Evolutionary conservation across 2,329 filamentous ascomycete species (phyloP).

Genomic region (Beauveria medogensis): DNA sequence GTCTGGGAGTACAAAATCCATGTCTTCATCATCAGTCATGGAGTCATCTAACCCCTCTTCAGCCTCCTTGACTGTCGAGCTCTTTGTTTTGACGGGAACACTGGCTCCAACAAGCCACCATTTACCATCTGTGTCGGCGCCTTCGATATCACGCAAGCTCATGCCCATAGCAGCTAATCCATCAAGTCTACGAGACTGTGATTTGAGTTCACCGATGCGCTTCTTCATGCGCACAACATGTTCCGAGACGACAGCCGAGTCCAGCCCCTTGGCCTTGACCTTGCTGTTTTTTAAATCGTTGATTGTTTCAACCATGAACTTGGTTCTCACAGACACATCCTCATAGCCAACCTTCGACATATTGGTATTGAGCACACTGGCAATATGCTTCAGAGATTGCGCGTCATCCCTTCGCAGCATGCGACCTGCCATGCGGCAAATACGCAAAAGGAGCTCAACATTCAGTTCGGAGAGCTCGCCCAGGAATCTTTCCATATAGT

Average conservation of each 20-base stretch:
- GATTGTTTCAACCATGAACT: conserved; percentile 96
- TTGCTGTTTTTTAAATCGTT: conserved; percentile 92
- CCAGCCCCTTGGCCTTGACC: conserved; percentile 64
- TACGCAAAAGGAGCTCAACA: conserved; percentile 77
- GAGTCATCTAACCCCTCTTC: conserved; percentile 16
- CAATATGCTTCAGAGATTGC: conserved; percentile 79
- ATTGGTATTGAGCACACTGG: conserved; percentile 66
- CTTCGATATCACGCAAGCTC: conserved; percentile 70
- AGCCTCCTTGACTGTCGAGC: conserved; percentile 13
- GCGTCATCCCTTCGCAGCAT: conserved; percentile 85
- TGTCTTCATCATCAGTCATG: conserved; percentile 37
- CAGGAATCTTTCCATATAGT: conserved; percentile 77
- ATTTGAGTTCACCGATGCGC: conserved; percentile 68
- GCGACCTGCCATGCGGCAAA: conserved; percentile 74
- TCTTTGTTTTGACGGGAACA: conserved; percentile 46
- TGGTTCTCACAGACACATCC: conserved; percentile 77
- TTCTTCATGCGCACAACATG: conserved; percentile 87
- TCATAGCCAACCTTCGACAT: conserved; percentile 59
- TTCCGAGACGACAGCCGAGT: conserved; percentile 66
- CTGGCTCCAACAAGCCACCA: conserved; percentile 99
- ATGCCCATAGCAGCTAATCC: conserved; percentile 76
- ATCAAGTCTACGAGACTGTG: conserved; percentile 48
- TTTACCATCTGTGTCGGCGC: conserved; percentile 81
- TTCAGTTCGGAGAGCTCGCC: conserved; percentile 71
- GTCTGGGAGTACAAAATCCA: conserved; percentile 52